phyloP scores from a whole-genome alignment of 1,284 basidiomycete genomes.

The Trichosporon coremiiforme region DNA sequence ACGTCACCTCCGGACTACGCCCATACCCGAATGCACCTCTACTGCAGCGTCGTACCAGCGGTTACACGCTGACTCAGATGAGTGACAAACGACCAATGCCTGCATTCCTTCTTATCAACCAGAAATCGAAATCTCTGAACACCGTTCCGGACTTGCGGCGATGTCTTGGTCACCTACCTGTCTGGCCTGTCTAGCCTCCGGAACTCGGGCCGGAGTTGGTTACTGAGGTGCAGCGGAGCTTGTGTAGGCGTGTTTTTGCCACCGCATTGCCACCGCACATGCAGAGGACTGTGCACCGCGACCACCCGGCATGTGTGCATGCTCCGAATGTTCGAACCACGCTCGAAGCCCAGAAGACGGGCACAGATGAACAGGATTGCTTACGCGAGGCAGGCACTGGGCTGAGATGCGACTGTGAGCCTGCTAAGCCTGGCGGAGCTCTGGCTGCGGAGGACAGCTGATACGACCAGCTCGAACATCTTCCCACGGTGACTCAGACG shows the following conservation, averaged over 20 bases:
- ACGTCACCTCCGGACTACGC: neutral
- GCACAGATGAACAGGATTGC: neutral
- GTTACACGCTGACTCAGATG: neutral
- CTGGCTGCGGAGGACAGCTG: slow-evolving; percentile 4
- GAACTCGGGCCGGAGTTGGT: neutral
- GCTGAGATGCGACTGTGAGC: neutral
- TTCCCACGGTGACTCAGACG: neutral
- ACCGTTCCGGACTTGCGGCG: neutral
- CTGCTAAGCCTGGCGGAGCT: neutral
- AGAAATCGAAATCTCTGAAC: neutral
- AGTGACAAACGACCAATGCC: neutral
- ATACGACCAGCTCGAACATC: neutral
- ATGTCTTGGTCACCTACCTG: neutral
- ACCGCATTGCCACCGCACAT: neutral
- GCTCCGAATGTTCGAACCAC: neutral
- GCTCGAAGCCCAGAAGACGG: neutral
- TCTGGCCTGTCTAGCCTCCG: neutral
- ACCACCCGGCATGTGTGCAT: neutral
- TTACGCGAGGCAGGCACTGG: slow-evolving; percentile 4
- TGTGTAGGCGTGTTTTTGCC: neutral
- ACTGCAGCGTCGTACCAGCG: no score
- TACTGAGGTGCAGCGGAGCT: neutral
- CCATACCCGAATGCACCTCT: neutral
- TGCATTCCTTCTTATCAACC: neutral
- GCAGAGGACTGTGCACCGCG: neutral